Base-by-base conservation (phyloP, 2,329 filamentous ascomycete genomes). In the Lecanoromycetidae sp. region DNA sequence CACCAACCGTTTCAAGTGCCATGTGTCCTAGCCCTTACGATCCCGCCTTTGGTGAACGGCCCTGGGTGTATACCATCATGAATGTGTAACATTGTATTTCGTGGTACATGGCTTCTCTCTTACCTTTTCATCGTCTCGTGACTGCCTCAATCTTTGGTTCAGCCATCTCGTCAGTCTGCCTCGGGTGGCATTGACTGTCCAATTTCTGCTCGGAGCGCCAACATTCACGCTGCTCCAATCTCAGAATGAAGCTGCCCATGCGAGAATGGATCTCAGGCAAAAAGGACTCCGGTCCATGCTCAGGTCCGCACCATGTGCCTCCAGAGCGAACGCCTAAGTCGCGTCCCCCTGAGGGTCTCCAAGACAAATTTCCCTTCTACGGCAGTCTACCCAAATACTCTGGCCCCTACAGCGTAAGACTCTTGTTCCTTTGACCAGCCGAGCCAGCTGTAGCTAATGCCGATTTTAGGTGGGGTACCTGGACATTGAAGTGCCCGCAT, bases 401-500 rank as follows among this genome's bases (percentile, higher is more conserved):
- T 4, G 73, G 73, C 0, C 72, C 72, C 1, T 76, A 76, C 55
- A 66, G 61, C 47, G 34, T 46, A 23, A 23, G 35, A 7, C 27
- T 15, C 20, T 9, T 4, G 10, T 2, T 9, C 7, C 2, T 3
- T 10, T 15, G n/a, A n/a, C n/a, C n/a, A n/a, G n/a, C 8, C 5
- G 1, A 15, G 20, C 10, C 2, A 8, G 22, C 25, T 10, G 25
- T 22, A 12, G 34, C 35, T 46, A 7, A 46, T 10, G 20, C 5
- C 10, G 1, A 12, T 15, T 5, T 10, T 4, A 46, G 44, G 67
- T 72, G 12, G 68, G 67, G 0, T 64, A 65, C n/a, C 74, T 76
- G 67, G 72, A 75, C 46, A 68, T 76, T 32, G 74, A 77, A 58
- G 64, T 76, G 0, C 71, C 73, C 0, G 73, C 62, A 7, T 56